Evolutionary conservation across 257 asterid genomes (phyloP), one percentile per base, ranked within the genome.

Genomic region (Gentiana macrophylla): DNA sequence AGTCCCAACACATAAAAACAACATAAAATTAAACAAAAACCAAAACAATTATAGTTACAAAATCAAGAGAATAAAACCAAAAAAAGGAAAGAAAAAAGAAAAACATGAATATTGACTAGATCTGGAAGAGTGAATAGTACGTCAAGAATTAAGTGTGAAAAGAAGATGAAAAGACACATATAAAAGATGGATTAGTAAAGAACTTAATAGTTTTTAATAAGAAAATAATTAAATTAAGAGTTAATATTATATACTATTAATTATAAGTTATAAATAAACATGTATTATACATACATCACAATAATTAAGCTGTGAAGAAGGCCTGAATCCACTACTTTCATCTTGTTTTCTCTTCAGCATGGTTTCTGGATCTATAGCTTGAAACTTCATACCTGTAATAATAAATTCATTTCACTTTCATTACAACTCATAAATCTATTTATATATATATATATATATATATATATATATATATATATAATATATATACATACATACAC

Each of bases 341-440:
- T 50, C 63, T 57, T 51, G 12, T 49, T 41, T 75, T 47, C 34
- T 56, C 10, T 53, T 11, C 60, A 62, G 63, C 70, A 62, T 70
- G 61, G 54, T 49, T 62, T 49, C 32, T 37, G 12, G 4, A 3
- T 37, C 11, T 37, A 43, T 64, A 12, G 50, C 62, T 49, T 37
- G 7, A 64, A 49, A 9, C 38, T 63, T 38, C 43, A 5, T n/a
- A 49, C 51, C 68, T 63, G 62, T 33, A 57, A 7, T 5, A 41
- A 10, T 41, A 41, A 10, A 41, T 41, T 10, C 9, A 24, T 24
- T 24, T 24, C 24, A 24, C 24, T 24, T 24, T 24, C 24, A 24
- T 24, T 24, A 24, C 24, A 24, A 24, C 24, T 24, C 24, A 24
- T 24, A 24, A 24, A 24, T 24, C 24, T 24, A 24, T 24, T 24